Base-by-base conservation (phyloP, 192 early-diverging fungal genomes). In the Cetraspora pellucida region DNA sequence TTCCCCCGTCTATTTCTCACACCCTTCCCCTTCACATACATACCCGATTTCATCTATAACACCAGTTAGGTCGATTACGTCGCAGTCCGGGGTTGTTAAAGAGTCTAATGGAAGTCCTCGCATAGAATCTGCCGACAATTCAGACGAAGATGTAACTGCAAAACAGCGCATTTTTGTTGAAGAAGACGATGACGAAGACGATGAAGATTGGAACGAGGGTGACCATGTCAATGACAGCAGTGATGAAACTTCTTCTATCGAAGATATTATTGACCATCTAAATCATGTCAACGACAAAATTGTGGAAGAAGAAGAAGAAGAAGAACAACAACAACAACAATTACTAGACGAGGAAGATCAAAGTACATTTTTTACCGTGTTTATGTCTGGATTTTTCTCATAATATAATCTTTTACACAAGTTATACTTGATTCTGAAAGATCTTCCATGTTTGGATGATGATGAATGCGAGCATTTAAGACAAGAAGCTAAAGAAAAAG, bases 381-480 rank as follows among this genome's bases (percentile, higher is more conserved):
- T 55, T 58, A 17, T 59, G 23, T 31, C 70, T 1, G 9, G n/a
- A 27, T 57, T 60, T 47, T 75, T 60, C 21, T 49, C 23, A 46
- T 19, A 31, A 14, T 64, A 19, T 64, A 11, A 64, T 46, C 23
- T 63, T 63, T 47, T 43, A 74, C 31, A 19, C 16, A 10, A 25
- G 14, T 73, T 45, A 37, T 37, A 37, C 37, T 37, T 37, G 37
- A 37, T 44, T 43, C 27, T 37, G 31, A 28, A 46, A 75, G 73
- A 49, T 49, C 19, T 30, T 21, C 30, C 59, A 55, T 49, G 55
- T 21, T 78, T 77, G 69, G 83, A 77, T 66, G 79, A 75, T 58
- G 81, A 85, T 43, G 85, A 85, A 71, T 65, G 80, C 14, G 60
- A 78, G 64, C 76, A 72, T 61, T 77, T 75, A 25, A 76, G 69